These are phyloP conservation scores for Ophiocordyceps australis DNA, from an alignment of 2,329 filamentous ascomycete species.

Conservation along the genomic window DNA sequence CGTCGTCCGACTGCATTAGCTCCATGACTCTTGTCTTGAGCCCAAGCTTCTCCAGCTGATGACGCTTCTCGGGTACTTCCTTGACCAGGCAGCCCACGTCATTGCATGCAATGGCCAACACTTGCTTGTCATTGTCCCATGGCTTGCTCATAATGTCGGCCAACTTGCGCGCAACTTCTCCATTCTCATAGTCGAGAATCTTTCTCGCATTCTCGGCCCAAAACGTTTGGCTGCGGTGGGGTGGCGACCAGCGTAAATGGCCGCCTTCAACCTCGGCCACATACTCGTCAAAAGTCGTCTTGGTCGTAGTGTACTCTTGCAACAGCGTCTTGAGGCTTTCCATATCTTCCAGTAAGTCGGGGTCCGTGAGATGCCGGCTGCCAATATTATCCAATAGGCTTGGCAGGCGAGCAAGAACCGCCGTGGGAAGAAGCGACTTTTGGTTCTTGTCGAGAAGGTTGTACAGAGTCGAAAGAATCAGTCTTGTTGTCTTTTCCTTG, in stretches of 20 bases:
- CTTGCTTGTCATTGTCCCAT: slow-evolving; percentile 71
- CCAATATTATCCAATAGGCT: slow-evolving; percentile 43
- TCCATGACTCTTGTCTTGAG: slow-evolving; percentile 83
- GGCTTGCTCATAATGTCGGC: slow-evolving; percentile 62
- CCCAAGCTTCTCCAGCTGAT: slow-evolving; percentile 64
- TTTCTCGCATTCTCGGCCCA: slow-evolving; percentile 83
- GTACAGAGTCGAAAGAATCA: slow-evolving; percentile 74
- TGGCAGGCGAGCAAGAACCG: slow-evolving; percentile 70
- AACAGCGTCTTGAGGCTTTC: slow-evolving; percentile 41
- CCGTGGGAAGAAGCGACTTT: slow-evolving; percentile 62
- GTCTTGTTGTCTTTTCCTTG: slow-evolving; percentile 92
- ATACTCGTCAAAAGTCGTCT: slow-evolving; percentile 76
- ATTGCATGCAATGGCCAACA: slow-evolving; percentile 83
- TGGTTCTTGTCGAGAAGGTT: slow-evolving; percentile 61
- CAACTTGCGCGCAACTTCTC: slow-evolving; percentile 59
- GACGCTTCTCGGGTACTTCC: slow-evolving; percentile 71
- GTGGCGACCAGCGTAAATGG: slow-evolving; percentile 82
- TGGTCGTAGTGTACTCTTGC: slow-evolving; percentile 50
- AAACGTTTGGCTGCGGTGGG: slow-evolving; percentile 71
- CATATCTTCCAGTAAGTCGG: slow-evolving; percentile 45
- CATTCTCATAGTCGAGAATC: slow-evolving; percentile 71
- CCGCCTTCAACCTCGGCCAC: slow-evolving; percentile 72
- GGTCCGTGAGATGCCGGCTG: slow-evolving; percentile 43
- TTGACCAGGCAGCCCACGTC: slow-evolving; percentile 80
- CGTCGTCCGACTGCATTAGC: slow-evolving; percentile 77